Percentiles rank a stretch among this genome's conserved stretches.
Conservation (phyloP, 768 basidiomycete species). For the Leucosporidium yakuticum region DNA sequence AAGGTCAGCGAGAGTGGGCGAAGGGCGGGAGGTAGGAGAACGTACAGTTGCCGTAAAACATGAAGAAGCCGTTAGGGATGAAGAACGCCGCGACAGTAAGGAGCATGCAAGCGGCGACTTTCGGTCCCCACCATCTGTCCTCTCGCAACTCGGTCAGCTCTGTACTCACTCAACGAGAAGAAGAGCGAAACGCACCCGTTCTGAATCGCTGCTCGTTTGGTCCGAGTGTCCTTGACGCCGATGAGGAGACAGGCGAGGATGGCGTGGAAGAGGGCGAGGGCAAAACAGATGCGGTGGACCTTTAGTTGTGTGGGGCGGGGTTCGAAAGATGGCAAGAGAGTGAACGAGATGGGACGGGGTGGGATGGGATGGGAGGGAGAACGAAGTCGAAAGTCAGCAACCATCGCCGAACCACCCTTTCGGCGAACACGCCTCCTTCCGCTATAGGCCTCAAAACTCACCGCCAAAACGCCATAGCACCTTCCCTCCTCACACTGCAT, state of each 20-base stretch:
- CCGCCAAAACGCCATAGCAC: slow-evolving; percentile 93
- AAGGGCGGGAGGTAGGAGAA: slow-evolving; percentile 38
- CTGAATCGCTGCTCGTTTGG: slow-evolving; percentile 90
- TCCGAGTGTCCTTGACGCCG: slow-evolving; percentile 80
- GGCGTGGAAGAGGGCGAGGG: slow-evolving; percentile 78
- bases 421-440: too few species aligned
- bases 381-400: too few species aligned
- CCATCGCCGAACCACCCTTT: neutral
- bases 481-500: slow-evolving; percentile 90
- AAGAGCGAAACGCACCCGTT: slow-evolving; percentile 63
- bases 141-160: neutral
- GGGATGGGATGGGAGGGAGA: too few species aligned
- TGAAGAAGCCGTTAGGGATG: slow-evolving; percentile 95
- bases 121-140: slow-evolving; percentile 95
- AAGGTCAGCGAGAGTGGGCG: too few species aligned
- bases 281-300: slow-evolving; percentile 93
- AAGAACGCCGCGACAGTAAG: slow-evolving; percentile 79
- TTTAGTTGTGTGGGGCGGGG: slow-evolving; percentile 11
- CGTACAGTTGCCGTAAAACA: slow-evolving; percentile 90
- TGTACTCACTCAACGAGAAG: too few species aligned
- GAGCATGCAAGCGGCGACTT: slow-evolving; percentile 79
- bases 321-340: too few species aligned
- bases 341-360: neutral
- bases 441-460: slow-evolving; percentile 50
- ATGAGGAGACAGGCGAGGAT: slow-evolving; percentile 71